phyloP scores from a whole-genome alignment of 495 filamentous ascomycete species.

The Astrothelium subdiscretum region DNA sequence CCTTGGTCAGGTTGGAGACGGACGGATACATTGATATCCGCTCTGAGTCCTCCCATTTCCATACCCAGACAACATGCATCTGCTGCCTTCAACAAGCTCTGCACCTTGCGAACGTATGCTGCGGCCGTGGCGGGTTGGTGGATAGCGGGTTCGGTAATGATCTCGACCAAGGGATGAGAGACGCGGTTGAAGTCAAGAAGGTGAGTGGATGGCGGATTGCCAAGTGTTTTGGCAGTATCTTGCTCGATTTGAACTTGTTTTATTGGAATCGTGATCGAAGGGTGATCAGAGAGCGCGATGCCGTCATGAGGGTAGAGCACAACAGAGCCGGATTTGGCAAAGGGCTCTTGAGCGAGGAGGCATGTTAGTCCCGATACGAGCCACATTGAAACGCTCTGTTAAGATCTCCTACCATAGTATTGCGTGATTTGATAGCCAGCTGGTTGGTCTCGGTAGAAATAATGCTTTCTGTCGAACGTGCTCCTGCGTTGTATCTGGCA shows the following conservation, averaged over 20 bases:
- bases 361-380: no score
- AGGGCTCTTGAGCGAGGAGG: constrained; percentile 46
- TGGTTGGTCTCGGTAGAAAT: constrained; percentile 97
- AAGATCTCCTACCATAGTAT: constrained; percentile 64
- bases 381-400: no score
- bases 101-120: constrained; percentile 78
- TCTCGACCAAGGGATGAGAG: constrained; percentile 81
- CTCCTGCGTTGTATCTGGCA: constrained; percentile 66
- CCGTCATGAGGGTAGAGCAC: constrained; percentile 65
- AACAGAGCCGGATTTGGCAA: constrained; percentile 66
- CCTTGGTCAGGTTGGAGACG: constrained; percentile 36
- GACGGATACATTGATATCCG: constrained; percentile 93
- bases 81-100: constrained; percentile 65
- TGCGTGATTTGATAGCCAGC: constrained; percentile 96
- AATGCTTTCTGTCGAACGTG: constrained; percentile 91
- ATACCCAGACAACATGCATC: constrained; percentile 80
- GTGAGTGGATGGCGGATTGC: constrained; percentile 57
- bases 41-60: constrained; percentile 83
- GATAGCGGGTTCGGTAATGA: constrained; percentile 83
- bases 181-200: constrained; percentile 92
- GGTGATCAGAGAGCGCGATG: constrained; percentile 52
- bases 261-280: constrained; percentile 60
- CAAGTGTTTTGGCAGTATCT: constrained; percentile 89
- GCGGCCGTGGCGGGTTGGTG: constrained; percentile 76
- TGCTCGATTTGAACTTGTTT: constrained; percentile 95